A percentile compares a stretch with the other conserved stretches of the same genome.
These are phyloP conservation scores for Stipa capillata DNA, from an alignment of 176 grass and related monocot species.

Conservation along the genomic window DNA sequence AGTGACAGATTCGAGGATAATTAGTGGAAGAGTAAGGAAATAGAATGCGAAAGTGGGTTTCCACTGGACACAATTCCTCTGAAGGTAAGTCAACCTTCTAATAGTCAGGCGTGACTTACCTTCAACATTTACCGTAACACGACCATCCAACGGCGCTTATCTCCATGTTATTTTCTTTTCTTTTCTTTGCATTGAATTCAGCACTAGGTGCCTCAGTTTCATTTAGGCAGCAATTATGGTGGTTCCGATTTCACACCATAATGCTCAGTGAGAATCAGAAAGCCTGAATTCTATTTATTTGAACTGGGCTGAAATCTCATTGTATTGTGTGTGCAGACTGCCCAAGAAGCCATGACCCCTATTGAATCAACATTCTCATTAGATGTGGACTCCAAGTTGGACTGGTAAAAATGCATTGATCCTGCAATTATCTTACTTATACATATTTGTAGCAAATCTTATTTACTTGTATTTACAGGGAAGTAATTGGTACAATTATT, in stretches of 20 bases:
- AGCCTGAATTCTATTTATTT: not conserved
- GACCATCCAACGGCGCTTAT: too few species aligned
- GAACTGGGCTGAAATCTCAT: not conserved
- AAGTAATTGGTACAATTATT: constrained; percentile 98
- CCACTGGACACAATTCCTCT: too few species aligned
- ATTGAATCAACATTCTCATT: constrained; percentile 99
- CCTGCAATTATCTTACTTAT: too few species aligned
- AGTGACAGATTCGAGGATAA: too few species aligned
- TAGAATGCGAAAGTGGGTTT: too few species aligned
- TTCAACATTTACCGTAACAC: too few species aligned
- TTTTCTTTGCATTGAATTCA: not conserved
- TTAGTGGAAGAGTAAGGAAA: too few species aligned
- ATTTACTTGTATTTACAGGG: constrained; percentile 49
- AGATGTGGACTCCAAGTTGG: constrained; percentile 99
- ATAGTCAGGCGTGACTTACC: too few species aligned
- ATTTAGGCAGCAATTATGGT: not conserved
- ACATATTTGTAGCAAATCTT: not conserved
- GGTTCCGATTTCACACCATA: not conserved
- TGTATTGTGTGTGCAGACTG: constrained; percentile 59
- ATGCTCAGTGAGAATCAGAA: not conserved
- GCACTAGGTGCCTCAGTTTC: not conserved
- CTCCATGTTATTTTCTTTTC: too few species aligned
- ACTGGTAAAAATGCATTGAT: constrained; percentile 59
- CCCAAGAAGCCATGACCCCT: constrained; percentile 96
- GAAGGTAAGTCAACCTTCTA: too few species aligned